Percentiles rank a stretch among this genome's conserved stretches.
phyloP scores from a whole-genome alignment of 805 yeast genomes.

The Kuraishia piskuri region DNA sequence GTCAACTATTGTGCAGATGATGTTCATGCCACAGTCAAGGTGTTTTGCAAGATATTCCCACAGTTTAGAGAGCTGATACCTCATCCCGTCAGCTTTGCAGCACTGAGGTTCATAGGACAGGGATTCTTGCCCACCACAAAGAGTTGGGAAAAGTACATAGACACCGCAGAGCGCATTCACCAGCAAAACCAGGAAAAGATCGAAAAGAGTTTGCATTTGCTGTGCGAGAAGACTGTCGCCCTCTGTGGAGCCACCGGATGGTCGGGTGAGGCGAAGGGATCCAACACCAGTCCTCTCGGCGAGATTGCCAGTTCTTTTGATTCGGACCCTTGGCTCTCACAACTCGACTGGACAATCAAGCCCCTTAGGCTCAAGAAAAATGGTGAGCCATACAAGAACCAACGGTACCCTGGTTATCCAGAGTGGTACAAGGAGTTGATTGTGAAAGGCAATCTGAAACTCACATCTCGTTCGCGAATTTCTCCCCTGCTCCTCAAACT shows the following conservation, averaged over 20 bases:
- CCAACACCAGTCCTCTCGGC: neutral
- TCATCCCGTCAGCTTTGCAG: conserved; percentile 92
- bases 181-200: conserved; percentile 49
- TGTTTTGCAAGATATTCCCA: conserved; percentile 64
- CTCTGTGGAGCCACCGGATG: conserved; percentile 23
- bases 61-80: conserved; percentile 62
- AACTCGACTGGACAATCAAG: conserved; percentile 76
- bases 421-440: conserved; percentile 76
- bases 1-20: conserved; percentile 82
- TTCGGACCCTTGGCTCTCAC: conserved; percentile 83
- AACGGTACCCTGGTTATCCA: conserved; percentile 84
- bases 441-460: conserved; percentile 31
- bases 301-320: conserved; percentile 30
- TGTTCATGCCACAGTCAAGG: conserved; percentile 65
- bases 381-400: conserved; percentile 62
- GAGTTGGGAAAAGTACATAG: conserved; percentile 68
- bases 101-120: conserved; percentile 63
- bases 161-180: conserved; percentile 58
- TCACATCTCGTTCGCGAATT: conserved; percentile 66
- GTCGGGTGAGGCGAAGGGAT: neutral
- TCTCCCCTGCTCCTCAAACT: conserved; percentile 71
- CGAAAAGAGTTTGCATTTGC: conserved; percentile 42
- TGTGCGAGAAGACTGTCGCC: conserved; percentile 53
- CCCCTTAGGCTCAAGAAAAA: conserved; percentile 55
- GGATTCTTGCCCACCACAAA: conserved; percentile 71